These are phyloP conservation scores for Zychaea mexicana DNA, from an alignment of 371 early-diverging fungal genomes.

Conservation along the genomic window DNA sequence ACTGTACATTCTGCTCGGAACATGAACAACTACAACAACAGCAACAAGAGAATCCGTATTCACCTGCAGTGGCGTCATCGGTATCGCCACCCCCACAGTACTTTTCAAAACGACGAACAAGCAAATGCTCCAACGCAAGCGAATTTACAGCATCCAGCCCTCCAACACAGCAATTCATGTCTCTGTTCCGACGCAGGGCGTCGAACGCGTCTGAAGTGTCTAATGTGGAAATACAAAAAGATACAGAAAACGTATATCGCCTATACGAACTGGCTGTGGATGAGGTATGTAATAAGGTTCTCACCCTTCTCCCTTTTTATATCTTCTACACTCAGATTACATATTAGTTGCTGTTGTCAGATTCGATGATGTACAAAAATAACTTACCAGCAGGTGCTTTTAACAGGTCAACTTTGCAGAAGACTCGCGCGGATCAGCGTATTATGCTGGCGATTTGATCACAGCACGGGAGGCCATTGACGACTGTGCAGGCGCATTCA, in stretches of 20 bases:
- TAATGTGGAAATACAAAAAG: slow-evolving; percentile 10
- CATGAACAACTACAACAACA: neutral
- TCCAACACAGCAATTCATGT: neutral
- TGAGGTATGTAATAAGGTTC: slow-evolving; percentile 11
- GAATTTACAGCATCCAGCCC: neutral
- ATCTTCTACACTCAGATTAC: too few relatives aligned
- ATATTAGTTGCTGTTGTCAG: too few relatives aligned
- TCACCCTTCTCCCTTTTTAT: too few relatives aligned
- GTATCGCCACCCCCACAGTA: neutral
- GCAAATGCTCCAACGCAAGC: slow-evolving; percentile 2
- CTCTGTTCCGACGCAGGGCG: slow-evolving; percentile 13
- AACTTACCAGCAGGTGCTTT: too few relatives aligned
- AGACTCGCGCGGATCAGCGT: slow-evolving; percentile 43
- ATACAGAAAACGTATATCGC: slow-evolving; percentile 1
- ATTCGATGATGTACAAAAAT: neutral
- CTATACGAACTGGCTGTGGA: slow-evolving; percentile 18
- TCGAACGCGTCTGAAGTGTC: slow-evolving; percentile 8
- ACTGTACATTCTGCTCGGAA: neutral
- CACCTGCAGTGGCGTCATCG: neutral
- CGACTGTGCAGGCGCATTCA: slow-evolving; percentile 26
- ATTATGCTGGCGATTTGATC: slow-evolving; percentile 41
- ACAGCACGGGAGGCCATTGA: slow-evolving; percentile 43
- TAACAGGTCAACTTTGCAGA: slow-evolving; percentile 32
- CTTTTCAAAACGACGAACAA: slow-evolving; percentile 6
- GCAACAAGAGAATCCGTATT: neutral